Evolutionary conservation across 1,284 basidiomycete genomes (phyloP).

Genomic region (Cronartium ribicola): DNA sequence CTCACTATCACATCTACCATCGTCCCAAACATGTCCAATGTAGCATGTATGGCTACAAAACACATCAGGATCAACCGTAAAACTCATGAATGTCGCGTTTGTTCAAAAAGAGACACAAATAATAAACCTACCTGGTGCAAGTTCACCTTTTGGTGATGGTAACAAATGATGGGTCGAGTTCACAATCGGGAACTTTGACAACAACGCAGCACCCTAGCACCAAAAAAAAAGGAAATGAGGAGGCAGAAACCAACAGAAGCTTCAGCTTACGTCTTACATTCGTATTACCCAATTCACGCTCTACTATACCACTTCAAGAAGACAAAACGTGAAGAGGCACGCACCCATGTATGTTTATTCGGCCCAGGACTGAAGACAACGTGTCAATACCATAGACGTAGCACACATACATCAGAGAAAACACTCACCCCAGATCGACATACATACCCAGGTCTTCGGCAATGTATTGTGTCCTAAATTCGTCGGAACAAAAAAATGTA

Average conservation of each 20-base stretch:
- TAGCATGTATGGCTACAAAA: conserved; percentile 69
- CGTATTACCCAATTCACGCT: no score
- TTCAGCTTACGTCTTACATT: neutral
- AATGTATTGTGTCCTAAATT: conserved; percentile 64
- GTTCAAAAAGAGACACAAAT: neutral
- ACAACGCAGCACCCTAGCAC: conserved; percentile 62
- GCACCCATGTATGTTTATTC: conserved; percentile 77
- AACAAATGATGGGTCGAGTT: conserved; percentile 82
- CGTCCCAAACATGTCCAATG: conserved; percentile 76
- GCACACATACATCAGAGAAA: no score
- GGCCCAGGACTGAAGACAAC: conserved; percentile 64
- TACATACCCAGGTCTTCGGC: conserved; percentile 74
- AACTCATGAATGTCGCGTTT: neutral
- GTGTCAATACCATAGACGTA: no score
- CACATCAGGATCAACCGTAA: neutral
- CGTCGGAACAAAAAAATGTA: neutral
- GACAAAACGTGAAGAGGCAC: conserved; percentile 43
- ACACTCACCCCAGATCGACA: conserved; percentile 56
- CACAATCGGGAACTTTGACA: conserved; percentile 90
- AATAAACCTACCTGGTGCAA: conserved; percentile 62
- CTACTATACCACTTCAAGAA: conserved; percentile 45
- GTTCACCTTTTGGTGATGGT: conserved; percentile 78
- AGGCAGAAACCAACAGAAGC: conserved; percentile 13
- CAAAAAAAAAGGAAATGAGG: neutral
- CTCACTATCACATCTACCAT: conserved; percentile 76